A percentile compares a stretch with the other conserved stretches of the same genome.
Conservation (phyloP, 2,329 filamentous ascomycete genomes). For the Thermoascus crustaceus region DNA sequence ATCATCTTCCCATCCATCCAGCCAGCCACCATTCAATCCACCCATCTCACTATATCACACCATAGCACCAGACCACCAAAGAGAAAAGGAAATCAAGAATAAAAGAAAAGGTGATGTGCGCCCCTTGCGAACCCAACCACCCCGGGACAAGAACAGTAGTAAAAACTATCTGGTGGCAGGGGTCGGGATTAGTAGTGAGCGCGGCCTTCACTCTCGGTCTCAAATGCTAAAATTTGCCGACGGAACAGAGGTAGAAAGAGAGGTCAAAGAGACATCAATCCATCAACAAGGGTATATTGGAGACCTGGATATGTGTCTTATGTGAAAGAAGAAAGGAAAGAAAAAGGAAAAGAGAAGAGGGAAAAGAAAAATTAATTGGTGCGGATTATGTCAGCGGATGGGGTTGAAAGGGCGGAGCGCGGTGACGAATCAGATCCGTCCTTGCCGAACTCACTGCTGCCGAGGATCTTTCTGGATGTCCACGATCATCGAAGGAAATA, state of each 20-base stretch:
- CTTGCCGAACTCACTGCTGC: too few species aligned
- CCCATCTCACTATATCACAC: too few species aligned
- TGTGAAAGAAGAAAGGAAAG: constrained; percentile 1
- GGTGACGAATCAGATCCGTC: too few species aligned
- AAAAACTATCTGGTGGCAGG: constrained; percentile 17
- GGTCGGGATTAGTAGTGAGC: constrained; percentile 36
- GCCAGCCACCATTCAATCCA: too few species aligned
- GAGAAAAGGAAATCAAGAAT: background rate
- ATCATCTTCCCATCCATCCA: too few species aligned
- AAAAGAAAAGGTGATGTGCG: constrained; percentile 22
- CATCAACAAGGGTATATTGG: constrained; percentile 39
- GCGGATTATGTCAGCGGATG: constrained; percentile 9
- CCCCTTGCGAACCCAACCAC: constrained; percentile 39
- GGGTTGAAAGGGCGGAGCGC: background rate
- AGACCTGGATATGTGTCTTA: constrained; percentile 26
- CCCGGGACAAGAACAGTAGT: constrained; percentile 15
- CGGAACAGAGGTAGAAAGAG: constrained; percentile 20
- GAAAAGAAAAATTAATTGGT: constrained; percentile 5
- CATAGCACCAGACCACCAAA: background rate
- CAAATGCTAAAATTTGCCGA: constrained; percentile 35
- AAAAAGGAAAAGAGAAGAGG: constrained; percentile 1
- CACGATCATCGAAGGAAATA: too few species aligned
- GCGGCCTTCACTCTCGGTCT: constrained; percentile 36
- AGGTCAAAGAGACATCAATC: constrained; percentile 12
- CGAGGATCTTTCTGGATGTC: too few species aligned